phyloP scores from a whole-genome alignment of 73 alveolate species.

The Paramecium bursaria region DNA sequence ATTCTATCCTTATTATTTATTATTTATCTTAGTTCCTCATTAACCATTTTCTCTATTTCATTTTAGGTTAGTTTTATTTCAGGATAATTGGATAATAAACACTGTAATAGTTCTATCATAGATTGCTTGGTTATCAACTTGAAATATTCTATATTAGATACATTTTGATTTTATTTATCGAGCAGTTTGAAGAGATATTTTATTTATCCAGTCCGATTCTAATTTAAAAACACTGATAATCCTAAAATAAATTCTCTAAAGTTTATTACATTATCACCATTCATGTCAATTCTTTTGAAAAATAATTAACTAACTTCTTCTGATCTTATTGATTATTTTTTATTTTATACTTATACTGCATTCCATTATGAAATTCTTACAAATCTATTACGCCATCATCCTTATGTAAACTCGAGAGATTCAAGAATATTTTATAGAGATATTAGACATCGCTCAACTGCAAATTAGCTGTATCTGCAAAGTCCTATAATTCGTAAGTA shows the following conservation, averaged over 20 bases:
- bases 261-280: slow-evolving; percentile 11
- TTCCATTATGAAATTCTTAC: slow-evolving; percentile 11
- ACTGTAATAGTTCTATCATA: not conserved
- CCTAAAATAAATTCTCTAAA: slow-evolving; percentile 19
- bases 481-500: slow-evolving; percentile 14
- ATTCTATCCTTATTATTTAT: no score
- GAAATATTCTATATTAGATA: not conserved
- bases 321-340: not conserved
- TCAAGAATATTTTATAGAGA: not conserved
- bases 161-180: slow-evolving; percentile 9
- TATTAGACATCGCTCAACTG: not conserved
- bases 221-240: not conserved
- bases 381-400: slow-evolving; percentile 46
- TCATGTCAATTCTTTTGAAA: not conserved
- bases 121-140: not conserved
- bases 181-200: slow-evolving; percentile 26
- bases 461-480: not conserved
- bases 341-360: not conserved
- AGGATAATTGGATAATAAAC: slow-evolving; percentile 3
- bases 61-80: not conserved
- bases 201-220: not conserved
- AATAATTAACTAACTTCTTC: not conserved
- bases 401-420: not conserved
- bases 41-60: not conserved
- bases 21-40: not conserved